Percentiles rank a stretch among this genome's conserved stretches.
Evolutionary conservation across 345 rosid genomes (phyloP).

Genomic region (Populus deltoides): DNA sequence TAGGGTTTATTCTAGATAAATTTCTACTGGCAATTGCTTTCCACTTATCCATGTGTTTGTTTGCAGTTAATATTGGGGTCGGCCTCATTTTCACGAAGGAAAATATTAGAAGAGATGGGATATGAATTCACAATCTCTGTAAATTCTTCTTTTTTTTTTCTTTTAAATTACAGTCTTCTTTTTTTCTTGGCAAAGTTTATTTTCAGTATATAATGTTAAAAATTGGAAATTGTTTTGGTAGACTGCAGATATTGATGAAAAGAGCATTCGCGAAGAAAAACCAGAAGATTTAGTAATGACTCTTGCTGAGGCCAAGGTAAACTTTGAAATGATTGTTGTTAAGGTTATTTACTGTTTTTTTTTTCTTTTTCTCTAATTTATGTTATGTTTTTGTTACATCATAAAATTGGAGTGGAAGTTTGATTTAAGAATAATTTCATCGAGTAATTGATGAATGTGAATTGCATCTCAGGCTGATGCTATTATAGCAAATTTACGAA

Average conservation of each 20-base stretch:
- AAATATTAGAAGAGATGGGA: slow-evolving; percentile 79
- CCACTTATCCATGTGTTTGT: background rate
- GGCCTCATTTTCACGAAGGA: slow-evolving; percentile 63
- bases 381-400: background rate
- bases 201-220: background rate
- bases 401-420: background rate
- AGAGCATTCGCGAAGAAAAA: slow-evolving; percentile 62
- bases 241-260: slow-evolving; percentile 96
- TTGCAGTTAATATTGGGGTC: slow-evolving; percentile 85
- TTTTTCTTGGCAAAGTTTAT: background rate
- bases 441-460: slow-evolving; percentile 21
- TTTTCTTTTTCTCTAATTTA: background rate
- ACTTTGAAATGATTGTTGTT: background rate
- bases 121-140: slow-evolving; percentile 78
- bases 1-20: too few relatives aligned
- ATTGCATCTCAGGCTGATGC: slow-evolving; percentile 67
- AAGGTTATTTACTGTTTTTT: background rate
- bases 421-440: slow-evolving; percentile 1
- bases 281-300: slow-evolving; percentile 88
- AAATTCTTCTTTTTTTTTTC: background rate
- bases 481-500: slow-evolving; percentile 45
- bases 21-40: too few relatives aligned
- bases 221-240: slow-evolving; percentile 10
- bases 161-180: background rate
- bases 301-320: slow-evolving; percentile 93